Base-by-base conservation (phyloP, 73 alveolate genomes). In the Tetrahymena malaccensis region DNA sequence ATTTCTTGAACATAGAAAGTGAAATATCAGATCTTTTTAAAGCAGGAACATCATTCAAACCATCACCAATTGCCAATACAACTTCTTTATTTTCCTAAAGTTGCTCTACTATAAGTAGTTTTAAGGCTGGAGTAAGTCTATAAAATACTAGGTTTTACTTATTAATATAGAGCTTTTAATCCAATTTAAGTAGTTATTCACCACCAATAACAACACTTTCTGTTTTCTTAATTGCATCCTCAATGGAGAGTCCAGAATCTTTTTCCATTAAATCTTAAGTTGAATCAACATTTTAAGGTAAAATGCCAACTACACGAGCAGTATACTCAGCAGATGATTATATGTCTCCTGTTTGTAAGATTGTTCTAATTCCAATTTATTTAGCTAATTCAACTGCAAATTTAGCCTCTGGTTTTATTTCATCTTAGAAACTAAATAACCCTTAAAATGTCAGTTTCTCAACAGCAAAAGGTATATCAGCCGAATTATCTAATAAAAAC, bases 41-140 rank as follows among this genome's bases (percentile, higher is more conserved):
- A 34, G 99, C 99, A 35, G 98, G 99, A 43, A 99, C 98, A 93
- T 98, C 99, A 97, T 98, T 98, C 8, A 99, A 97, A 34, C 99
- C 99, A 96, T 98, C 99, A 38, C 99, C 99, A 35, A 99, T 97
- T 21, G 98, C 99, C 11, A 99, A 99, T 55, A 98, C 99, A 34
- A 97, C 97, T 43, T 95, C 97, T 58, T 94, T 95, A 93, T 95
- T 94, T 93, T 85, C 96, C 83, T 96, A 94, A 57, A 96, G 84
- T 0, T 96, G 95, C 43, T 94, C 70, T 25, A 96, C 98, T 83
- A 96, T 50, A 25, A 96, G 94, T 89, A 95, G 85, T 96, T 96
- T 96, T 94, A 94, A 96, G 56, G 96, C 96, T 38, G 98, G 97
- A 44, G 97, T 94, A 6, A 96, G 95, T 93, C 98, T 89, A 16